Conservation (phyloP, 257 asterid genomes). For the Gentiana dahurica region DNA sequence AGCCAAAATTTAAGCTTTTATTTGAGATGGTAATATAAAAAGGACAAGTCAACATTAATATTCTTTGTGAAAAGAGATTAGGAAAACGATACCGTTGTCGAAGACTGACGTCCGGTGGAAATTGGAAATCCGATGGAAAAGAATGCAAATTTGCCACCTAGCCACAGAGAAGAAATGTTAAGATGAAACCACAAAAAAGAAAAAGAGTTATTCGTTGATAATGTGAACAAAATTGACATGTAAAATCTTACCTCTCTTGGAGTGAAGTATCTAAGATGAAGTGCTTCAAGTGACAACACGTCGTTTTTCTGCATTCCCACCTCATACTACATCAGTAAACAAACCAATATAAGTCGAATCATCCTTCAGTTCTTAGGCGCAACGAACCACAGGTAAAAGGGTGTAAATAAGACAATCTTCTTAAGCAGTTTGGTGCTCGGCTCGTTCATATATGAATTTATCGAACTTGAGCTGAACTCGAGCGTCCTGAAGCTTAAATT, state of each 20-base stretch:
- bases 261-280: slow-evolving; percentile 79
- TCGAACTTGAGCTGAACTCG: too few species aligned
- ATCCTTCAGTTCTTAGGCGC: too few species aligned
- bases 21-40: not conserved
- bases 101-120: slow-evolving; percentile 67
- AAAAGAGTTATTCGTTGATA: not conserved
- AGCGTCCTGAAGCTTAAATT: too few species aligned
- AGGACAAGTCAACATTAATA: not conserved
- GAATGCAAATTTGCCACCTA: slow-evolving; percentile 92
- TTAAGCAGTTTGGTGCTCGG: too few species aligned
- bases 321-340: slow-evolving; percentile 7
- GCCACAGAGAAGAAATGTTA: slow-evolving; percentile 1
- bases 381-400: too few species aligned
- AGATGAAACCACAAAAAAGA: too few species aligned
- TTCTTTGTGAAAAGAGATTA: not conserved
- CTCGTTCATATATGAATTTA: too few species aligned
- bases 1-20: not conserved
- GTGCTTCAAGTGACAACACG: slow-evolving; percentile 34
- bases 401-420: too few species aligned
- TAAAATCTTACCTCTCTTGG: slow-evolving; percentile 71
- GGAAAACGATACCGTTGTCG: slow-evolving; percentile 60
- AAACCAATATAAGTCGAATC: too few species aligned
- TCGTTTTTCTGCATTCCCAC: slow-evolving; percentile 42
- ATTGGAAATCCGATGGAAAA: slow-evolving; percentile 64
- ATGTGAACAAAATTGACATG: slow-evolving; percentile 4